Base-by-base conservation (phyloP, 2,329 filamentous ascomycete genomes). In the Ophiocordyceps australis region DNA sequence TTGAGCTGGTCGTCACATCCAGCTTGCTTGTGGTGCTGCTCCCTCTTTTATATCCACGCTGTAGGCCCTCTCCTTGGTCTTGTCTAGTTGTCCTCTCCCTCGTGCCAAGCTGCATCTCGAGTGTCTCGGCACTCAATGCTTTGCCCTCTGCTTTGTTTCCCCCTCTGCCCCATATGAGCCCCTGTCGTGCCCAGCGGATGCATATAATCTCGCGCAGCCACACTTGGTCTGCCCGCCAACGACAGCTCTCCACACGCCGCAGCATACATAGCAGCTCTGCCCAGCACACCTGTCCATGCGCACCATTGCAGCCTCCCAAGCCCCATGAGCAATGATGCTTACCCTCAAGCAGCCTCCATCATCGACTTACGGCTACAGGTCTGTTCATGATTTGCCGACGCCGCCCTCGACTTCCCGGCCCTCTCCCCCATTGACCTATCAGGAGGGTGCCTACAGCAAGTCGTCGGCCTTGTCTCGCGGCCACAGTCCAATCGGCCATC, bases 321-420 rank as follows among this genome's bases (percentile, higher is more conserved):
- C 35, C 35, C 39, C 33, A 36, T 39, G 41, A 41, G 42, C 39
- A 49, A 68, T 54, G 53, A 69, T 70, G 63, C 65, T 69, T 57
- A 69, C 64, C 51, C 51, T 61, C 45, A 67, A 59, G 52, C 64
- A 70, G 61, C 60, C 62, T 53, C 51, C 52, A 46, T 55, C 59
- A 46, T 7, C 17, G 7, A 55, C 58, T 38, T 60, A 62, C 62
- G 62, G 62, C 56, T 65, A 65, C 52, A 58, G 55, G 56, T 61
- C 62, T 47, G 56, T 64, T 57, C 60, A 70, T 69, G 65, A 70
- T 49, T 54, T 68, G 42, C 65, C 63, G 41, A 69, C 61, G 49
- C 63, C 63, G 44, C 63, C 64, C 31, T 59, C 54, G 37, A 60
- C 57, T 32, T 59, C 56, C 39, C 61, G 60, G 54, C 52, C 55